Conservation (phyloP, 805 yeast genomes). For the Kuraishia piskuri region DNA sequence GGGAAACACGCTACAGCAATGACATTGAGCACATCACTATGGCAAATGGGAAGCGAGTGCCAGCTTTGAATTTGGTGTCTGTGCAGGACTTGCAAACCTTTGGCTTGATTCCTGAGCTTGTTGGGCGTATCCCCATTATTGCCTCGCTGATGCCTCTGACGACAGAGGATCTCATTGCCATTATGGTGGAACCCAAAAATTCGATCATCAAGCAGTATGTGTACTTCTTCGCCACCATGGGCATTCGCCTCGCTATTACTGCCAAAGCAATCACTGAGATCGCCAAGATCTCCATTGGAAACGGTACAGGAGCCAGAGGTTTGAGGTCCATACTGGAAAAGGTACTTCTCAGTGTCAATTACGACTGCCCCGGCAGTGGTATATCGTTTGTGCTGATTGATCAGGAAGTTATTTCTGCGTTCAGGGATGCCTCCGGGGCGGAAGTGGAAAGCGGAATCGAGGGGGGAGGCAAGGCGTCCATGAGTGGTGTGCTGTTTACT, state of each 20-base stretch:
- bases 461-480: constrained; percentile 4
- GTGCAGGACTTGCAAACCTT: constrained; percentile 42
- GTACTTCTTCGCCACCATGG: constrained; percentile 43
- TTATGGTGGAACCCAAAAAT: constrained; percentile 46
- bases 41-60: constrained; percentile 25
- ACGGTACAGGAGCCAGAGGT: constrained; percentile 58
- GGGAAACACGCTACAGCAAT: constrained; percentile 9
- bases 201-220: constrained; percentile 45
- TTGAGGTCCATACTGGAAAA: constrained; percentile 47
- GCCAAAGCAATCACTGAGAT: constrained; percentile 36
- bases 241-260: constrained; percentile 41
- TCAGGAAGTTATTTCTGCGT: constrained; percentile 31
- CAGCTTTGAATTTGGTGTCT: constrained; percentile 36
- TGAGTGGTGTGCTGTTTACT: not conserved
- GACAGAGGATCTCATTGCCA: constrained; percentile 35
- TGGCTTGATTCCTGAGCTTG: constrained; percentile 52
- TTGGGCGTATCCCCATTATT: constrained; percentile 50
- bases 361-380: constrained; percentile 53
- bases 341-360: constrained; percentile 40
- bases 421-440: constrained; percentile 21
- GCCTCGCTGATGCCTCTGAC: constrained; percentile 39
- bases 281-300: constrained; percentile 38
- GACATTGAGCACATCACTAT: constrained; percentile 26
- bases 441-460: constrained; percentile 4
- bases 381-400: constrained; percentile 41